Base-by-base conservation (phyloP, 495 filamentous ascomycete species). In the Sabuloglossum arenarium region DNA sequence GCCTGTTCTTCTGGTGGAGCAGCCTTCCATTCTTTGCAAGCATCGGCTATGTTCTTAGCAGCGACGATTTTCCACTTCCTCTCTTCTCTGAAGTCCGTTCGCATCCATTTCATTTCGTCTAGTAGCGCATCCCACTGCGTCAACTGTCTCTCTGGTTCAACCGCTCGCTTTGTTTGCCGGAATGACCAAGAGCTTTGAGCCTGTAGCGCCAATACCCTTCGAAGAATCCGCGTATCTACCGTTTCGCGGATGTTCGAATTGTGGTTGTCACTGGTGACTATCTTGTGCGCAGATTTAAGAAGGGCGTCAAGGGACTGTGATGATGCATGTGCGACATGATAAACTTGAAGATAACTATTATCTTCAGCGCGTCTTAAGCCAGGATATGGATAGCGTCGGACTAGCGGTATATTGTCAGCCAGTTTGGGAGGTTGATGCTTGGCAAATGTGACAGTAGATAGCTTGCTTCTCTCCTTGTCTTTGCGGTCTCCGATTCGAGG, bases 91-190 rank as follows among this genome's bases (percentile, higher is more conserved):
- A 97, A 97, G 70, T 98, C 91, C 1, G 86, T 94, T 37, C 86
- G 78, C 80, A 98, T 86, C 93, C 91, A 96, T 67, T 87, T 94
- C 78, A 89, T 85, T 68, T 98, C 86, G 59, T 86, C 75, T 9
- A 97, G 69, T 42, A 97, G 66, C 45, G 91, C 75, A 70, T 98
- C 91, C 77, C 79, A 81, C 65, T 96, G 89, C 6, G 79, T 77
- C 1, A 75, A 71, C 12, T 81, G 80, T 37, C 87, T 76, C 8
- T 73, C 72, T 29, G 93, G 91, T 64, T 98, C 91, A 2, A 75
- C 71, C 29, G 78, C 79, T 51, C 84, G 80, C 60, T 88, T 79
- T 50, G 88, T 75, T 63, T 97, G 93, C 53, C 89, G 77, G 58
- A 98, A 70, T 1, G 88, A 90, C 88, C 91, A 95, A 58, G 85